Percentiles rank a stretch among this genome's conserved stretches.
Conservation (phyloP, 129 eudicot genomes). For the Ambrosia artemisiifolia region DNA sequence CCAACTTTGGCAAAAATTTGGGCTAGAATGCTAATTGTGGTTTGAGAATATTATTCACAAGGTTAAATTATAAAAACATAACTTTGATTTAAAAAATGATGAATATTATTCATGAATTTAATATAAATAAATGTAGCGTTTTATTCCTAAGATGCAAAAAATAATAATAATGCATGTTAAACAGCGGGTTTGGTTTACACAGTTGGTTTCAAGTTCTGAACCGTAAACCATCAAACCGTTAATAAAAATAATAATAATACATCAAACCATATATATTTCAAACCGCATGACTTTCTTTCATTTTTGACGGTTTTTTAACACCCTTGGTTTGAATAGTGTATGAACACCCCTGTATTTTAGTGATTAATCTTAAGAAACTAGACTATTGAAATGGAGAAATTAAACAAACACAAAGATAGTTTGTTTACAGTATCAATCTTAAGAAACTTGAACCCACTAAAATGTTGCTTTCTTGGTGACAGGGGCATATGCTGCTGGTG, state of each 20-base stretch:
- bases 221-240: neutral
- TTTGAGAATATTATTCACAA: too few relatives aligned
- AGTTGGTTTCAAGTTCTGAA: neutral
- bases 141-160: neutral
- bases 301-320: neutral
- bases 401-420: neutral
- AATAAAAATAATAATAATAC: neutral
- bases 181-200: neutral
- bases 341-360: neutral
- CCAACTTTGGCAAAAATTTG: neutral
- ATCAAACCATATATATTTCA: neutral
- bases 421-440: slow-evolving; percentile 1
- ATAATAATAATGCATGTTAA: neutral
- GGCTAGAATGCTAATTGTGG: too few relatives aligned
- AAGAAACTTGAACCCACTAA: slow-evolving; percentile 16
- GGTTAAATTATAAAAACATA: too few relatives aligned
- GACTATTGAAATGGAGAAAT: neutral
- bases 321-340: neutral
- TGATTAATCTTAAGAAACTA: too few relatives aligned
- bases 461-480: slow-evolving; percentile 34
- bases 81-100: too few relatives aligned
- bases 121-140: too few relatives aligned
- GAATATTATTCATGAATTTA: too few relatives aligned
- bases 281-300: neutral
- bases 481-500: slow-evolving; percentile 27